phyloP scores from a whole-genome alignment of 139 green algal species.

The Chlorella sp. region DNA sequence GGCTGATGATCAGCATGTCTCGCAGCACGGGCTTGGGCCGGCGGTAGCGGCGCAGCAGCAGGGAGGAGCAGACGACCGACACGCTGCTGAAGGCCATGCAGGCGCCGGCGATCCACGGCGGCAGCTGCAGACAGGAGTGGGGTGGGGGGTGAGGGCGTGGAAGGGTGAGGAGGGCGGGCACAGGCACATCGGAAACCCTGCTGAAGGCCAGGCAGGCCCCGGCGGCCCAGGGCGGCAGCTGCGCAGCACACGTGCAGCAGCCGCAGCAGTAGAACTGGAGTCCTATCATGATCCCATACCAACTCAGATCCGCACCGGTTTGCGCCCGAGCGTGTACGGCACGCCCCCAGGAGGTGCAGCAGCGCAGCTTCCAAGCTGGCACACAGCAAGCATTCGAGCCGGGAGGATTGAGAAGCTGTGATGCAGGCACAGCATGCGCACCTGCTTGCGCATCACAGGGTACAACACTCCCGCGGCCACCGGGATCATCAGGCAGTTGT shows the following conservation, averaged over 20 bases:
- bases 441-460: conserved; percentile 45
- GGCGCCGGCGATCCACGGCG: conserved; percentile 91
- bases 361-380: too few species aligned
- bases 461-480: conserved; percentile 81
- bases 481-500: conserved; percentile 94
- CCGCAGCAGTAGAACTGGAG: too few species aligned
- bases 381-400: too few species aligned
- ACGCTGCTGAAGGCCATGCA: conserved; percentile 93
- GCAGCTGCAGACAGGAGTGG: conserved; percentile 63
- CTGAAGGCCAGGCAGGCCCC: too few species aligned
- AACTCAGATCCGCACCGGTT: too few species aligned
- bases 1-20: conserved; percentile 25
- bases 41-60: conserved; percentile 84
- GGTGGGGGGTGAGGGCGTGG: conserved; percentile 33
- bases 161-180: not conserved
- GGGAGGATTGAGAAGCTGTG: too few species aligned
- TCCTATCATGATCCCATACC: too few species aligned
- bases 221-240: too few species aligned
- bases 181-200: not conserved
- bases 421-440: not conserved
- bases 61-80: conserved; percentile 84
- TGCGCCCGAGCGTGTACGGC: too few species aligned
- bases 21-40: conserved; percentile 43
- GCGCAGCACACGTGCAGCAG: too few species aligned
- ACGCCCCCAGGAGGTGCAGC: too few species aligned